Percentiles rank a stretch among this genome's conserved stretches.
Conservation (phyloP, 352 stramenopile genomes). For the Phytophthora ohioensis region DNA sequence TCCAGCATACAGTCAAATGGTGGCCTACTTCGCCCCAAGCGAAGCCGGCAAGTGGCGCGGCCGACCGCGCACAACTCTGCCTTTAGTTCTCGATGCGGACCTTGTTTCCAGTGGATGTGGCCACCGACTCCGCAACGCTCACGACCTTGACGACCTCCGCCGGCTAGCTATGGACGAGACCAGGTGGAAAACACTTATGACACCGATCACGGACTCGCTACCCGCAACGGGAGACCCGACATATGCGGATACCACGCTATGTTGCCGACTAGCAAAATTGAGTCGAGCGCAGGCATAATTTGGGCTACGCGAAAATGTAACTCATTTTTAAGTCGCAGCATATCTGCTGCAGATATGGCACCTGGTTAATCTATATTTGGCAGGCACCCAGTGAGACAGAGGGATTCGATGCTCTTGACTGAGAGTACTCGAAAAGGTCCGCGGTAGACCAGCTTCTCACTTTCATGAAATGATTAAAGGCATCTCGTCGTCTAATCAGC, state of each 20-base stretch:
- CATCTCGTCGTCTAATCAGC: too few relatives aligned
- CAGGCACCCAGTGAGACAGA: neutral
- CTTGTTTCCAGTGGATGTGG: neutral
- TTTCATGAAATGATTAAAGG: too few relatives aligned
- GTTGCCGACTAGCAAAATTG: neutral
- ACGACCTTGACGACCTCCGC: neutral
- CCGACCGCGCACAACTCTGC: neutral
- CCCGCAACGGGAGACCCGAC: neutral
- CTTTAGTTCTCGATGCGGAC: neutral
- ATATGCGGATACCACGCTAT: neutral
- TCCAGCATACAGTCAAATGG: neutral
- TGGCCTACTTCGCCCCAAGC: neutral
- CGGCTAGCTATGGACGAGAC: neutral
- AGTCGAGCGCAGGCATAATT: neutral
- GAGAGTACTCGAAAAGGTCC: too few relatives aligned
- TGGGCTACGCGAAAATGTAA: constrained; percentile 20
- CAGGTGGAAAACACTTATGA: neutral
- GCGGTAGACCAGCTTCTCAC: too few relatives aligned
- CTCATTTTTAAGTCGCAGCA: neutral
- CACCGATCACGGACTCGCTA: neutral
- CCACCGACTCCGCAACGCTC: neutral
- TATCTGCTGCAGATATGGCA: neutral
- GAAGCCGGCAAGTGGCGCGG: neutral
- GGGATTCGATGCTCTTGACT: too few relatives aligned
- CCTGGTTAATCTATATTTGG: neutral